Base-by-base conservation (phyloP, 2,329 filamentous ascomycete genomes). In the Chaetothyriales sp. region DNA sequence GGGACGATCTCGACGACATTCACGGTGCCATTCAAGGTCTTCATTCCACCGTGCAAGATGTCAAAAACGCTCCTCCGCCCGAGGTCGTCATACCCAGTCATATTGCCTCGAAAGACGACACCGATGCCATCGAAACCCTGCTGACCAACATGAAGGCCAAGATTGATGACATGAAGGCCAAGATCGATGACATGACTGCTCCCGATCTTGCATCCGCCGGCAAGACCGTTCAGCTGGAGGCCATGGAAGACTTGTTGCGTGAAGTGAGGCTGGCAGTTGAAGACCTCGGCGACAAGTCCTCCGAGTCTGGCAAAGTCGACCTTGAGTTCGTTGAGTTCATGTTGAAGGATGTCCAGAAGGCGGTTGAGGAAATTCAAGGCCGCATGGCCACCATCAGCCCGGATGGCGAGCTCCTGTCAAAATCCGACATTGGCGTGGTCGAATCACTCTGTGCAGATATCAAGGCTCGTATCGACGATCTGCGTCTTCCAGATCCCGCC, bases 61-160 rank as follows among this genome's bases (percentile, higher is more conserved):
- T 78, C 33, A 54, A 58, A 46, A 53, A 59, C 47, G 46, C 74
- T 60, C 61, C 74, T 59, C 65, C 70, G n/a, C 66, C 52, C n/a
- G 59, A 58, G 46, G 55, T 52, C 10, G 48, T 54, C 9, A 57
- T 61, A 48, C 58, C 59, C 8, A 73, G 77, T 47, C 80, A 81
- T 40, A 66, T 74, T 2, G 82, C 84, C 5, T 81, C 76, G 29
- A 86, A 86, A 64, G 88, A 95, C 58, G 89, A 97, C 60, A 86
- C 89, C 0, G 81, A 90, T 55, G 88, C 88, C 9, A 89, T 97
- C 53, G 90, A 95, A 67, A 94, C 85, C 0, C 81, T 97, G 47
- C 75, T 97, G 10, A 81, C 85, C 44, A 95, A 94, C 65, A 89
- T 89, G 29, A 95, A 95, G 65, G 81, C 83, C 4, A 86, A 86